Conservation (phyloP, 148 eudicot genomes). For the Oxyria digyna region DNA sequence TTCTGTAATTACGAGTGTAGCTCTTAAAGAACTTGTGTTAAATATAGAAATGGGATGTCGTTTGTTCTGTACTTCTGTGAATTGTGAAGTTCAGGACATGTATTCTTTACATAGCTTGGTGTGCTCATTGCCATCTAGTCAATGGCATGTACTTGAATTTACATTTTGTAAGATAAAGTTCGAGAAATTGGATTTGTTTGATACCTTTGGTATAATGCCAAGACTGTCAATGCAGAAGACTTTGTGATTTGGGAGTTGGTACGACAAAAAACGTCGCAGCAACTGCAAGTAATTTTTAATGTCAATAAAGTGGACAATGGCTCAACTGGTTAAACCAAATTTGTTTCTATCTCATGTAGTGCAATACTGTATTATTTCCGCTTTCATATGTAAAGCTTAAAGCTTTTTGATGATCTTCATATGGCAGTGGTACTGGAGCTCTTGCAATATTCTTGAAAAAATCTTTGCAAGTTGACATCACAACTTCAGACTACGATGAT, state of each 20-base stretch:
- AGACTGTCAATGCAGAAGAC: neutral
- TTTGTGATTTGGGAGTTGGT: neutral
- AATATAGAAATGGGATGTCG: neutral
- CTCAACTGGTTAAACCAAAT: neutral
- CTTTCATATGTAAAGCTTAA: neutral
- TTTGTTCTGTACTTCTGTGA: neutral
- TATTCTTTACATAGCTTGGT: neutral
- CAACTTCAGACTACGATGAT: constrained; percentile 92
- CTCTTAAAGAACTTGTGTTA: neutral
- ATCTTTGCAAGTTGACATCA: constrained; percentile 60
- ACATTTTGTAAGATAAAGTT: neutral
- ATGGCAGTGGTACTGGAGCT: constrained; percentile 86
- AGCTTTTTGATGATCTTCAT: constrained; percentile 2
- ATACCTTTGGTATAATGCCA: neutral
- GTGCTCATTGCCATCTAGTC: neutral
- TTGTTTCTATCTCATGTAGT: neutral
- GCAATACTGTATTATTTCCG: neutral
- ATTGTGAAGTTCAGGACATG: neutral
- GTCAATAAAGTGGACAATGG: neutral
- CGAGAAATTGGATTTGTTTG: neutral
- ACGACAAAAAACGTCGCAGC: neutral
- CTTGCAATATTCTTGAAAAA: constrained; percentile 75
- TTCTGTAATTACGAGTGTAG: neutral
- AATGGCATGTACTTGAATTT: neutral
- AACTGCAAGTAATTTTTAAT: neutral